phyloP scores from a whole-genome alignment of 2,329 filamentous ascomycete genomes.

The Fusarium longipes region DNA sequence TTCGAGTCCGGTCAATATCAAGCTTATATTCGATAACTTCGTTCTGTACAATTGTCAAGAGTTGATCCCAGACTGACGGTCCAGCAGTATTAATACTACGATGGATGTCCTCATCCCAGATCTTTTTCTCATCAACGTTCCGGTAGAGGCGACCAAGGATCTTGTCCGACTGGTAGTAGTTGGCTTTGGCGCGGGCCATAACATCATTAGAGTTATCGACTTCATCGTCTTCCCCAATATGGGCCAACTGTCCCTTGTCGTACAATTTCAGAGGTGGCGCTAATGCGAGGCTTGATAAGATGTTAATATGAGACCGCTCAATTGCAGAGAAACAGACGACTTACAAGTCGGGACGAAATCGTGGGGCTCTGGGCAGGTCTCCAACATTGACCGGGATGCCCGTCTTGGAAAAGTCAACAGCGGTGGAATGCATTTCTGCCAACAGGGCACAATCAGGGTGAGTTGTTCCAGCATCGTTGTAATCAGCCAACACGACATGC shows the following conservation, averaged over 20 bases:
- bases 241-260: constrained; percentile 56
- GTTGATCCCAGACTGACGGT: constrained; percentile 57
- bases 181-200: constrained; percentile 56
- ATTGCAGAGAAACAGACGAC: constrained; percentile 34
- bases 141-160: constrained; percentile 78
- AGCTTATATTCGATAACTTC: constrained; percentile 35
- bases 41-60: constrained; percentile 48
- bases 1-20: constrained; percentile 51
- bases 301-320: neutral
- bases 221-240: constrained; percentile 47
- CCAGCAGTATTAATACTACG: constrained; percentile 43
- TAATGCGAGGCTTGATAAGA: constrained; percentile 55
- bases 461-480: constrained; percentile 61
- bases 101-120: constrained; percentile 66
- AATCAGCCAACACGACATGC: constrained; percentile 74
- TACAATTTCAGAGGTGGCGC: constrained; percentile 59
- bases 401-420: constrained; percentile 82
- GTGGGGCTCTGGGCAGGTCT: constrained; percentile 55
- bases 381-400: constrained; percentile 68
- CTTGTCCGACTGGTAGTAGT: constrained; percentile 75
- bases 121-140: constrained; percentile 75
- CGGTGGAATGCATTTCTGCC: constrained; percentile 74
- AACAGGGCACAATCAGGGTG: constrained; percentile 64
- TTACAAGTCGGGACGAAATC: constrained; percentile 67
- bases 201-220: constrained; percentile 56